Evolutionary conservation across 2,329 filamentous ascomycete genomes (phyloP), one percentile per base, ranked within the genome.

Genomic region (Seiridium cupressi): DNA sequence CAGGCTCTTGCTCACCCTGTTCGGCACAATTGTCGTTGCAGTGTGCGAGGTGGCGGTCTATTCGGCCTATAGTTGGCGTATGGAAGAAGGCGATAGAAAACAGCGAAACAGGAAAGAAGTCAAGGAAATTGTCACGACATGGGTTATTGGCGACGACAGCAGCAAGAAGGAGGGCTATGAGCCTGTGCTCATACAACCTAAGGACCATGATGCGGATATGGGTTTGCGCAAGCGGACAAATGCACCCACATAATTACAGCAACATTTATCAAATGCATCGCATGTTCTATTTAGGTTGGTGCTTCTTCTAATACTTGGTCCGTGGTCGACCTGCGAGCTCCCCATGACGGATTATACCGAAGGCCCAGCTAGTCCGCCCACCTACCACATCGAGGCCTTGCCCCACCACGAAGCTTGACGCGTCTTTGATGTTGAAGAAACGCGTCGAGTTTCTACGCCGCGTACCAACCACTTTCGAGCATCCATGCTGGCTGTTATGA

Each of bases 31-130:
- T 1, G 69, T 90, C 0, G 89, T 94, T 0, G 90, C 86, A 1
- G 76, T 92, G 40, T 90, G 90, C 0, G 91, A 95, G 72, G 89
- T 94, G 1, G 88, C 84, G 1, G 88, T 95, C 5, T 94, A 94
- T 69, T 83, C 84, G 6, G 89, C 88, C 4, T 95, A 93, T 69
- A 80, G 92, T 49, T 86, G 89, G 79, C 85, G 89, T 62, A 81
- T 93, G 67, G 80, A 82, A 1, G 83, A 92, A 65, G 88, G 89
- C 1, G 91, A 89, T 71, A 79, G 80, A 63, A 84, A 81, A 64
- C 87, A 90, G 63, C 81, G 79, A 60, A 81, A 79, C 60, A 77
- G 81, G 47, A 82, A 81, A 44, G 91, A 93, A 74, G 80, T 84
- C 18, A 91, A 87, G 73, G 79, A 91, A 69, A 83, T 94, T 35